A percentile compares a stretch with the other conserved stretches of the same genome.
phyloP scores from a whole-genome alignment of 2,329 filamentous ascomycete species.

The Talaromyces funiculosus region DNA sequence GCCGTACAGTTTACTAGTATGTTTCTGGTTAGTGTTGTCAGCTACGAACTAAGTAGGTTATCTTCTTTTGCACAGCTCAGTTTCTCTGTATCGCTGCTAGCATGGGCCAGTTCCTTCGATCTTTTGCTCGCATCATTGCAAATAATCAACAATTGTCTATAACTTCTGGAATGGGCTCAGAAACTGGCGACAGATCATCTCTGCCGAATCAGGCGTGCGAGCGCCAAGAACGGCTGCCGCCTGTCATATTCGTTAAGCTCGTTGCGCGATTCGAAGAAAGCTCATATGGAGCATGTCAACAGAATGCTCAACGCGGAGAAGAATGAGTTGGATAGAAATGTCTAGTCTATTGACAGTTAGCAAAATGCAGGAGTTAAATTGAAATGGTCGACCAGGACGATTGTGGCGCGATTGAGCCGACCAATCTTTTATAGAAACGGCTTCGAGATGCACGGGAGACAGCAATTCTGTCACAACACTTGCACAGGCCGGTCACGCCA shows the following conservation, averaged over 20 bases:
- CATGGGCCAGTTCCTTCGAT: background rate
- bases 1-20: background rate
- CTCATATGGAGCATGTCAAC: background rate
- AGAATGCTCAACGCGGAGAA: background rate
- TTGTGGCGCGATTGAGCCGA: background rate
- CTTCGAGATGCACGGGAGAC: background rate
- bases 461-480: background rate
- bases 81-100: background rate
- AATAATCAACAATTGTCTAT: background rate
- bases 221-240: background rate
- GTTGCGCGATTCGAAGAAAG: background rate
- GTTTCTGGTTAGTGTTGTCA: background rate
- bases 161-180: background rate
- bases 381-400: background rate
- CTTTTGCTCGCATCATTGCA: background rate
- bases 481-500: background rate
- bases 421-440: background rate
- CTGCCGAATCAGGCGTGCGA: background rate
- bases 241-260: background rate
- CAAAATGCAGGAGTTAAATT: background rate
- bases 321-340: no score
- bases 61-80: background rate
- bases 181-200: background rate
- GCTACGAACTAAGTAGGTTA: background rate
- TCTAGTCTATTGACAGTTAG: background rate